These are phyloP conservation scores for Buddleja alternifolia DNA, from an alignment of 257 asterid species.

Conservation along the genomic window DNA sequence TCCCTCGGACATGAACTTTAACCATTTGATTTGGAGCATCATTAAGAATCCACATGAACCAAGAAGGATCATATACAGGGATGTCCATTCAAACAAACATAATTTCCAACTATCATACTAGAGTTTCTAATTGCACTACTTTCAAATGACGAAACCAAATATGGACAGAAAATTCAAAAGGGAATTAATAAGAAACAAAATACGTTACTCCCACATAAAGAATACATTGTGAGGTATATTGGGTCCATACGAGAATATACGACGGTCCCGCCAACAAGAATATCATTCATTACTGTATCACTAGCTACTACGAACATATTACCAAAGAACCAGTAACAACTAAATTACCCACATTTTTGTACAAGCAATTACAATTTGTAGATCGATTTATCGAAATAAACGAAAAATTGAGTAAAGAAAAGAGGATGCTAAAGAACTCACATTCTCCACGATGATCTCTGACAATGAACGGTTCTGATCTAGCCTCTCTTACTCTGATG, in stretches of 20 bases:
- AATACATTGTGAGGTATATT: no score
- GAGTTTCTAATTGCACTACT: not conserved
- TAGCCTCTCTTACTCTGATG: slow-evolving; percentile 73
- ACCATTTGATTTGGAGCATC: not conserved
- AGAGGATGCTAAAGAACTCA: slow-evolving; percentile 41
- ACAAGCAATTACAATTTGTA: not conserved
- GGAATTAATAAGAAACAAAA: no score
- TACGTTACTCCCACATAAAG: no score
- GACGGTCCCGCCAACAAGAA: no score
- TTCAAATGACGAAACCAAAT: no score
- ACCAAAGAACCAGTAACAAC: not conserved
- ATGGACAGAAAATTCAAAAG: no score
- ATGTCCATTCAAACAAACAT: not conserved
- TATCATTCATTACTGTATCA: no score
- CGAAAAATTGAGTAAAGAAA: not conserved
- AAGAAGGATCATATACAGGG: not conserved
- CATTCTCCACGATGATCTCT: slow-evolving; percentile 94
- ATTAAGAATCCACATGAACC: not conserved
- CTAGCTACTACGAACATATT: not conserved
- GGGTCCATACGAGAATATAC: no score
- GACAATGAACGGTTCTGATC: slow-evolving; percentile 80
- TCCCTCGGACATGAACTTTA: not conserved
- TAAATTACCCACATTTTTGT: not conserved
- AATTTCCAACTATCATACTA: not conserved
- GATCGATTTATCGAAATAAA: not conserved